These are phyloP conservation scores for Ilex paraguariensis DNA, from an alignment of 305 asterid genomes.

Conservation along the genomic window DNA sequence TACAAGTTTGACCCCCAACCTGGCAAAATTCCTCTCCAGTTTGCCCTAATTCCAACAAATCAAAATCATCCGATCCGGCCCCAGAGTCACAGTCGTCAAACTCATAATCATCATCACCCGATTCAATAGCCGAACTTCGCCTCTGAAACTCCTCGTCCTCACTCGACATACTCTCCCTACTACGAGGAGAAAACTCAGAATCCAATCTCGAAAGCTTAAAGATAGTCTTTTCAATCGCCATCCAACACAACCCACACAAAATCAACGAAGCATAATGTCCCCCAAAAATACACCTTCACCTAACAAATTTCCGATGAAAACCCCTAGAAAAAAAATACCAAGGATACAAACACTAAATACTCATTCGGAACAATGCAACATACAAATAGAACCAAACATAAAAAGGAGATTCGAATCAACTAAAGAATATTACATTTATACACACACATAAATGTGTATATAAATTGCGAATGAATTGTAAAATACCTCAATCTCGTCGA, in stretches of 20 bases:
- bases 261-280: too few relatives aligned
- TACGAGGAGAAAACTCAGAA: slow-evolving; percentile 62
- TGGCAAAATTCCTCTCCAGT: slow-evolving; percentile 92
- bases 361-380: not conserved
- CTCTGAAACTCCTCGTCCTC: slow-evolving; percentile 73
- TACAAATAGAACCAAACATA: too few relatives aligned
- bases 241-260: slow-evolving; percentile 40
- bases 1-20: slow-evolving; percentile 81
- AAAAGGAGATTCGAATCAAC: not conserved
- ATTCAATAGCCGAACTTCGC: slow-evolving; percentile 48
- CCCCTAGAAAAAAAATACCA: too few relatives aligned
- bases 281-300: not conserved
- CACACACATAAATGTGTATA: not conserved
- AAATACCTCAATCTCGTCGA: not conserved
- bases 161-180: slow-evolving; percentile 65
- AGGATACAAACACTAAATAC: not conserved
- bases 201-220: slow-evolving; percentile 67
- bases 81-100: slow-evolving; percentile 97
- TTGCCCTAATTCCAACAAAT: slow-evolving; percentile 81
- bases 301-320: too few relatives aligned
- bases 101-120: slow-evolving; percentile 73
- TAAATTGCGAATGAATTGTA: not conserved
- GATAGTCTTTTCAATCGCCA: slow-evolving; percentile 94
- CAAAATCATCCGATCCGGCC: slow-evolving; percentile 95
- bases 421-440: too few relatives aligned